These are phyloP conservation scores for Tuber indicum DNA, from an alignment of 495 filamentous ascomycete species.

Conservation along the genomic window DNA sequence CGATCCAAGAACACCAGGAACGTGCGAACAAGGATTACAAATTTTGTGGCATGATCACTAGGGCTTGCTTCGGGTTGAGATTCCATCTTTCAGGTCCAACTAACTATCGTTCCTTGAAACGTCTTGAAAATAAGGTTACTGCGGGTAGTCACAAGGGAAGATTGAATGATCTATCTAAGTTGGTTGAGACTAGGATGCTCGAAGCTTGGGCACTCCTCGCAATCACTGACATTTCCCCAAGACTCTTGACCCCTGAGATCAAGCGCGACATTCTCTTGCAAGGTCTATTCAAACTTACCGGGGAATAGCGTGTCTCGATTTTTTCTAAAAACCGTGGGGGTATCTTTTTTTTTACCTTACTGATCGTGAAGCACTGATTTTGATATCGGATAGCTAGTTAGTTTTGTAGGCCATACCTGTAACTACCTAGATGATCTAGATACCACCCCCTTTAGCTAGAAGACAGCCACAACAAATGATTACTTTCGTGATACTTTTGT, in stretches of 20 bases:
- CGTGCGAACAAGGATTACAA: slow-evolving; percentile 23
- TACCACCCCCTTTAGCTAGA: neutral
- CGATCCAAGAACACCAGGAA: slow-evolving; percentile 14
- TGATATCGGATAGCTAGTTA: neutral
- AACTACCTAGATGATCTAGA: neutral
- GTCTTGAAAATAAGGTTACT: slow-evolving; percentile 15
- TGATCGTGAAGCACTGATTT: neutral
- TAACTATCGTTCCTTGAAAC: slow-evolving; percentile 9
- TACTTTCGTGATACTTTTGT: neutral
- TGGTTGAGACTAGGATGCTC: slow-evolving; percentile 30
- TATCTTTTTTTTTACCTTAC: neutral
- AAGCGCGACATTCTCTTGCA: slow-evolving; percentile 18
- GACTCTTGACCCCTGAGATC: slow-evolving; percentile 13
- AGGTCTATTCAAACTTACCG: slow-evolving; percentile 10
- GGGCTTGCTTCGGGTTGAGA: slow-evolving; percentile 15
- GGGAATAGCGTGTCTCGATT: neutral
- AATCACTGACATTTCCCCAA: slow-evolving; percentile 7
- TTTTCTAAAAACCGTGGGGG: neutral
- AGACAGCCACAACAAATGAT: neutral
- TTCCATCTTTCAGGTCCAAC: slow-evolving; percentile 24
- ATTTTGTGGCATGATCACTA: slow-evolving; percentile 23
- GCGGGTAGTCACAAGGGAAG: slow-evolving; percentile 7
- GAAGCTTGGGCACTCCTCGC: slow-evolving; percentile 27
- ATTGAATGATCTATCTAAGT: slow-evolving; percentile 23
- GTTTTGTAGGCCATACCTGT: neutral